Evolutionary conservation across 2,329 filamentous ascomycete genomes (phyloP).

Genomic region (Leptographium flavum): DNA sequence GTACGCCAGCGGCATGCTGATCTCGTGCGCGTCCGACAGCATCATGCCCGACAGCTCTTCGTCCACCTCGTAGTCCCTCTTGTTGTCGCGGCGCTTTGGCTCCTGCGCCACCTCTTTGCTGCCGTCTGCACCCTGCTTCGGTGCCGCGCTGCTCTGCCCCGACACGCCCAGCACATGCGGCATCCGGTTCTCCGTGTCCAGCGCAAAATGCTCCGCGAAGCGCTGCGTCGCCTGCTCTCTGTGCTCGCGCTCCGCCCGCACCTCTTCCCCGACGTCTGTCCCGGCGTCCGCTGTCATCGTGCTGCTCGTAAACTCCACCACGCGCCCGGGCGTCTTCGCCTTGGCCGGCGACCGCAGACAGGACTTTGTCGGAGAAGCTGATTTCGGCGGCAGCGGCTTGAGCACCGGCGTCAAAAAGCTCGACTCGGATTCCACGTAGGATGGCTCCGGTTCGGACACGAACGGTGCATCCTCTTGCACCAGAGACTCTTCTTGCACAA

Average conservation of each 20-base stretch:
- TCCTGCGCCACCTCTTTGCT: neutral
- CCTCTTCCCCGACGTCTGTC: constrained; percentile 26
- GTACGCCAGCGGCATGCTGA: constrained; percentile 1
- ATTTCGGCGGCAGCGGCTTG: constrained; percentile 32
- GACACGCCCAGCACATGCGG: neutral
- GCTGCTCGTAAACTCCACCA: constrained; percentile 43
- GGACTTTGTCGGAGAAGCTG: constrained; percentile 42
- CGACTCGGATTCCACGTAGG: constrained; percentile 19
- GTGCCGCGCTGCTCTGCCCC: neutral
- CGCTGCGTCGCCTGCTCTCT: neutral
- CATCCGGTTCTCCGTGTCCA: constrained; percentile 6
- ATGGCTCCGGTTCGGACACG: constrained; percentile 10
- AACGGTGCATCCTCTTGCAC: neutral
- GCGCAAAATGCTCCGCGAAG: constrained; percentile 9
- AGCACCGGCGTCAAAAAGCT: constrained; percentile 25
- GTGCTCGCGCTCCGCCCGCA: neutral
- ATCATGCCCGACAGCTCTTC: constrained; percentile 9
- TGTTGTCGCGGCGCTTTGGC: neutral
- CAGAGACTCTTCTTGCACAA: neutral
- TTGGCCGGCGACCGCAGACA: constrained; percentile 43
- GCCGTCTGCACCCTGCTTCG: neutral
- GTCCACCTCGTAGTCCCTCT: constrained; percentile 4
- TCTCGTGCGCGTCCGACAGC: constrained; percentile 8
- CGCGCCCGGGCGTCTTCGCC: constrained; percentile 40
- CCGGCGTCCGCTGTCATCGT: constrained; percentile 31